Evolutionary conservation across 805 yeast genomes (phyloP).

Genomic region (Candida caryicola): DNA sequence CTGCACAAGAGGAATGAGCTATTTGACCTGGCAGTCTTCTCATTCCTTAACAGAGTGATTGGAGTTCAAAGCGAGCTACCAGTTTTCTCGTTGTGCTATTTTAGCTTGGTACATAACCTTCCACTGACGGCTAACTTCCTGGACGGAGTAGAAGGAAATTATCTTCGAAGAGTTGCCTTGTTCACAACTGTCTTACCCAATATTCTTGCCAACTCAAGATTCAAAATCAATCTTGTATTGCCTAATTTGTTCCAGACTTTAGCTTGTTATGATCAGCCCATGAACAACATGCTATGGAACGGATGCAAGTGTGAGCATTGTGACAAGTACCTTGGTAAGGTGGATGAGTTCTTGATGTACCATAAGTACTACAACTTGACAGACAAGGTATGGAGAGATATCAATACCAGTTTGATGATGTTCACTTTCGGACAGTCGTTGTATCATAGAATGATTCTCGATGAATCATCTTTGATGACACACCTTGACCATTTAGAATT

Average conservation of each 20-base stretch:
- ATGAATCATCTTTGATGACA: conserved; percentile 4
- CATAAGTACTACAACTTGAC: conserved; percentile 57
- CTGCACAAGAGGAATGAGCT: conserved; percentile 31
- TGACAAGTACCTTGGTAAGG: conserved; percentile 42
- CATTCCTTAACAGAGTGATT: conserved; percentile 17
- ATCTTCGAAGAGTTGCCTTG: conserved; percentile 53
- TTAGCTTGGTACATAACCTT: conserved; percentile 57
- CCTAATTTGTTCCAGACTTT: conserved; percentile 61
- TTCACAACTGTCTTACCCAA: conserved; percentile 50
- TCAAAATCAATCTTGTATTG: conserved; percentile 45
- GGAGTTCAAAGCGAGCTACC: neutral
- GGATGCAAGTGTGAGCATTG: conserved; percentile 70
- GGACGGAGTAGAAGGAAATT: conserved; percentile 76
- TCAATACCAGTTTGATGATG: conserved; percentile 27
- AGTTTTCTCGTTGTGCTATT: conserved; percentile 13
- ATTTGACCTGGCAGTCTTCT: conserved; percentile 49
- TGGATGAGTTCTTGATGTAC: conserved; percentile 60
- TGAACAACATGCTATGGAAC: conserved; percentile 72
- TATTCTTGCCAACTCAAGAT: conserved; percentile 19
- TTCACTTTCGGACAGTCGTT: conserved; percentile 9
- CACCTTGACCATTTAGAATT: conserved; percentile 7
- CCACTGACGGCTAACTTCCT: conserved; percentile 54
- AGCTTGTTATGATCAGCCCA: conserved; percentile 66
- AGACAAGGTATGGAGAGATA: conserved; percentile 51
- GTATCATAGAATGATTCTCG: conserved; percentile 5